A percentile compares a stretch with the other conserved stretches of the same genome.
phyloP scores from a whole-genome alignment of 352 stramenopile genomes.

The Pythium folliculosum region DNA sequence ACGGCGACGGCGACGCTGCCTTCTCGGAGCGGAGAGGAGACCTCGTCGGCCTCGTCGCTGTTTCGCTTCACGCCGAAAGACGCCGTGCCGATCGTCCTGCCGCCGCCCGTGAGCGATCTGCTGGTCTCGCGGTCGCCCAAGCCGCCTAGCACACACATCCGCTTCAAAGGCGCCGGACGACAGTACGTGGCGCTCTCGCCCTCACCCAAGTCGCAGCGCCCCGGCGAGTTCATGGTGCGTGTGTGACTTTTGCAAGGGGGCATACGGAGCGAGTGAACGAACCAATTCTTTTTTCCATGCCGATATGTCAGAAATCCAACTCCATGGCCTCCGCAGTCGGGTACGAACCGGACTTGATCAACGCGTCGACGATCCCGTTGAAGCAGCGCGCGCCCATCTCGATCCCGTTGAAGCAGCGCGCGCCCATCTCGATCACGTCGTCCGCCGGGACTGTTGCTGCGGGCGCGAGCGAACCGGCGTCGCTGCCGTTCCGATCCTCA shows the following conservation, averaged over 20 bases:
- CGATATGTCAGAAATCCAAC: constrained; percentile 33
- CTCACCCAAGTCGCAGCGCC: constrained; percentile 13
- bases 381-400: constrained; percentile 38
- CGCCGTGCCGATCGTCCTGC: constrained; percentile 34
- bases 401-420: constrained; percentile 33
- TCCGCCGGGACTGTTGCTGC: not conserved
- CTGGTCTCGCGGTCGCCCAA: constrained; percentile 45
- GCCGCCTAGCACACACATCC: constrained; percentile 37
- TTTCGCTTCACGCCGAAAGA: constrained; percentile 29
- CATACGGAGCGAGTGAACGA: no score
- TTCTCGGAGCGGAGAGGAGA: not conserved
- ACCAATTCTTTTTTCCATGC: constrained; percentile 1
- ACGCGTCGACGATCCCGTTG: constrained; percentile 56
- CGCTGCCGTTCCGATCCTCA: not conserved
- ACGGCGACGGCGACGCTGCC: not conserved
- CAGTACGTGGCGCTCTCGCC: constrained; percentile 59
- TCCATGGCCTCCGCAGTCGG: constrained; percentile 33
- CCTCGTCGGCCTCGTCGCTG: constrained; percentile 12
- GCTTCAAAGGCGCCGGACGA: constrained; percentile 54
- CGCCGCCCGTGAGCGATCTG: constrained; percentile 43
- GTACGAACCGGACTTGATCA: constrained; percentile 62
- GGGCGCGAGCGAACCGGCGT: not conserved
- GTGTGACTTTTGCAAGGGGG: no score
- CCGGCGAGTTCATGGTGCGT: constrained; percentile 50
- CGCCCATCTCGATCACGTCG: constrained; percentile 19